These are phyloP conservation scores for Periglandula ipomoeae DNA, from an alignment of 2,329 filamentous ascomycete genomes.

Conservation along the genomic window DNA sequence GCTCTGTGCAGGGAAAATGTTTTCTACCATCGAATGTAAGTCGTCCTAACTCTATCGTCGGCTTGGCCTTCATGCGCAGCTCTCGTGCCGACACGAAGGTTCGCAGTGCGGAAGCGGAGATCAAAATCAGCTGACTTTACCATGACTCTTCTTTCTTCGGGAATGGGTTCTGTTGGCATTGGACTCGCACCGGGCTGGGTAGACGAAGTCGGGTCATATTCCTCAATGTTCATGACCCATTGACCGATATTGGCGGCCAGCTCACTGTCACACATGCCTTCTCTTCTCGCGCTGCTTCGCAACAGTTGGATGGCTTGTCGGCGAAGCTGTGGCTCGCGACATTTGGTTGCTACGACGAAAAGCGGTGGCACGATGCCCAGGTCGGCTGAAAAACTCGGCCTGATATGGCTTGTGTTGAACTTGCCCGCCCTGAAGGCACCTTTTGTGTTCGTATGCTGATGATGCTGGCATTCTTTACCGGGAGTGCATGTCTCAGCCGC, in stretches of 20 bases:
- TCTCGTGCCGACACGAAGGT: conserved; percentile 44
- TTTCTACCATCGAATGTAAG: conserved; percentile 37
- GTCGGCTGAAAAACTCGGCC: conserved; percentile 54
- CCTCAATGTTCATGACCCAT: conserved; percentile 48
- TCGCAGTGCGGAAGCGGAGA: conserved; percentile 39
- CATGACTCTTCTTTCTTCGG: conserved; percentile 47
- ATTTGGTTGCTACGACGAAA: conserved; percentile 58
- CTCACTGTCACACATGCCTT: conserved; percentile 62
- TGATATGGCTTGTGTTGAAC: conserved; percentile 41
- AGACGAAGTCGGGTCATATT: conserved; percentile 24
- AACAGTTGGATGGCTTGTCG: conserved; percentile 54
- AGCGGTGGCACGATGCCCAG: conserved; percentile 56
- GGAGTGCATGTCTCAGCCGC: conserved; percentile 36
- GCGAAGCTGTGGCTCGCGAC: conserved; percentile 46
- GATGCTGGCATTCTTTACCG: conserved; percentile 30
- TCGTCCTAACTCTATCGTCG: conserved; percentile 38
- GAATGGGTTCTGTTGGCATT: conserved; percentile 24
- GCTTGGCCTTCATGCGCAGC: conserved; percentile 35
- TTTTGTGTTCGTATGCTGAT: conserved; percentile 19
- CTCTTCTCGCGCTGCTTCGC: conserved; percentile 48
- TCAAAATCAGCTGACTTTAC: conserved; percentile 48
- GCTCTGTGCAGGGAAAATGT: too few relatives aligned
- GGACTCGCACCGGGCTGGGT: too few relatives aligned
- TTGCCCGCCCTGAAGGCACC: conserved; percentile 32
- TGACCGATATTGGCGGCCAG: conserved; percentile 44